Base-by-base conservation (phyloP, 2,329 filamentous ascomycete genomes). In the Ophiostoma piceae region DNA sequence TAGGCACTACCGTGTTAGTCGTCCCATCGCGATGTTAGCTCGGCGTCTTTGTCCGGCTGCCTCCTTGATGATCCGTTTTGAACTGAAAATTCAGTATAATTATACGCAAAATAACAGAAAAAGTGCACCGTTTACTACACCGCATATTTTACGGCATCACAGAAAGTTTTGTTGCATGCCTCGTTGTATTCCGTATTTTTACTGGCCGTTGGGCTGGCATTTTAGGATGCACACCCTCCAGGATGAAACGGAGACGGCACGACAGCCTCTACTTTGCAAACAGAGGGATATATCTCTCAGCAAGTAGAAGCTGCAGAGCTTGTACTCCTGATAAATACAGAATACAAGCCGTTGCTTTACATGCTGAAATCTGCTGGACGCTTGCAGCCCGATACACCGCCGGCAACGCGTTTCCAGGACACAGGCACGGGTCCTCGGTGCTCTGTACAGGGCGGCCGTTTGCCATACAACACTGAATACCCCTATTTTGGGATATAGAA, bases 1-100 rank as follows among this genome's bases (percentile, higher is more conserved):
- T 16, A 35, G 11, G 22, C 57, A 62, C 57, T 62, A 29, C 14
- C n/a, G 57, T 62, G 57, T 62, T 62, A 62, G 57, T 62, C 57
- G 51, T 57, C 22, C 51, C 51, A 57, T 57, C 51, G n/a, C 8
- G 51, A 57, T 62, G 57, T 62, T 62, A 32, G 57, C 57, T 29
- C 57, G 57, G 26, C 57, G 22, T 32, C 57, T 62, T 62, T 62
- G 57, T 62, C 57, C 57, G 57, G 57, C 57, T 62, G 57, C 57
- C 57, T 62, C 57, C 57, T 62, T 62, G n/a, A 62, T 62, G 51
- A 26, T 57, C 51, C 57, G 57, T 62, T 62, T 62, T 32, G 5
- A 32, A 32, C 22, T 57, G 8, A 19, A 26, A 62, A 16, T 32
- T 62, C 57, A 22, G n/a, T 57, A 11, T n/a, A 26, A 47, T 47